phyloP scores from a whole-genome alignment of 106 monocot genomes.

The Narthecium ossifragum region DNA sequence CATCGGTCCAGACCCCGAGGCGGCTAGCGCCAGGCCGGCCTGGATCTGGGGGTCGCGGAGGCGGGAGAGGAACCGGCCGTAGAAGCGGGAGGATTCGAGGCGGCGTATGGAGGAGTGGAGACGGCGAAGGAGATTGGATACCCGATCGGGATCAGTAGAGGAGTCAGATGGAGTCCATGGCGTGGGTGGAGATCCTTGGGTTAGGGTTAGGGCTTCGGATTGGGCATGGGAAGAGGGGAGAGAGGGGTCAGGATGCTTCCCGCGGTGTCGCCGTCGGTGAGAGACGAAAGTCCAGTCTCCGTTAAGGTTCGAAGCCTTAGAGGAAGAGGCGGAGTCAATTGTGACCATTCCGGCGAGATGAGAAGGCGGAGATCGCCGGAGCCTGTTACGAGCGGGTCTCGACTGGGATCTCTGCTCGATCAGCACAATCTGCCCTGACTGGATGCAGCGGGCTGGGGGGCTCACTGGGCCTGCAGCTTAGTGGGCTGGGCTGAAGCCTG shows the following conservation, averaged over 20 bases:
- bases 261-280: constrained; percentile 32
- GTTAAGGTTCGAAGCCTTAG: no score
- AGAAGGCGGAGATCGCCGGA: no score
- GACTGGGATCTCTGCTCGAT: no score
- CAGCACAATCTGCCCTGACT: no score
- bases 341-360: no score
- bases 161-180: constrained; percentile 62
- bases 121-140: constrained; percentile 28
- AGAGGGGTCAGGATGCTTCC: background rate
- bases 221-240: no score
- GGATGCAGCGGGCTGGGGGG: no score
- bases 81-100: constrained; percentile 46
- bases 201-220: constrained; percentile 9
- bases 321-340: no score
- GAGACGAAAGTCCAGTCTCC: constrained; percentile 43
- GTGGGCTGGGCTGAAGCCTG: no score
- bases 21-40: background rate
- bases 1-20: constrained; percentile 2
- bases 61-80: constrained; percentile 38
- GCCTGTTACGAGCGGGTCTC: no score
- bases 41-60: constrained; percentile 26
- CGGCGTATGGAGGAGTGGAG: constrained; percentile 30
- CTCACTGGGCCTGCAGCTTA: no score
- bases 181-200: constrained; percentile 14
- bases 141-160: constrained; percentile 17